phyloP scores from a whole-genome alignment of 1,139 yeast species.

The Ogataea hybrid region DNA sequence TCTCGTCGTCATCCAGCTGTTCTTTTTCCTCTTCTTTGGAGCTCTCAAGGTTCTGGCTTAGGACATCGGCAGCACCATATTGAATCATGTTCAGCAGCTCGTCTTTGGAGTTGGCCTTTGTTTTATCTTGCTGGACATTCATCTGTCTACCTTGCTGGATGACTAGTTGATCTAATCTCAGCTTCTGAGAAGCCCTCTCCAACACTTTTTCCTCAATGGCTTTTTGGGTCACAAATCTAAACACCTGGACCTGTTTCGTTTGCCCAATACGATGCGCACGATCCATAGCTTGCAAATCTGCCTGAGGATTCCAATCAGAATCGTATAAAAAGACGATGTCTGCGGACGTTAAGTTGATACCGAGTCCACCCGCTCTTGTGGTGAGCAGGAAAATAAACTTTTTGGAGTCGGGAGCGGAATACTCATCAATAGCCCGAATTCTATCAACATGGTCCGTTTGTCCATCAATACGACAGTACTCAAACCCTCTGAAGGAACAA shows the following conservation, averaged over 20 bases:
- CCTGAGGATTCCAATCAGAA: slow-evolving; percentile 88
- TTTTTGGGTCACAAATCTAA: slow-evolving; percentile 72
- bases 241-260: slow-evolving; percentile 76
- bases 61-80: slow-evolving; percentile 70
- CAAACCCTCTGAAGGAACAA: slow-evolving; percentile 62
- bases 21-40: slow-evolving; percentile 27
- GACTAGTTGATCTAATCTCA: slow-evolving; percentile 75
- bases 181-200: slow-evolving; percentile 77
- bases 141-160: slow-evolving; percentile 66
- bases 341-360: slow-evolving; percentile 75
- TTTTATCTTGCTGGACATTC: slow-evolving; percentile 33
- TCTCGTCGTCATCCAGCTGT: slow-evolving; percentile 54
- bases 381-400: slow-evolving; percentile 72
- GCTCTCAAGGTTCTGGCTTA: slow-evolving; percentile 33
- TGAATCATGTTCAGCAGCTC: slow-evolving; percentile 79
- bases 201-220: slow-evolving; percentile 80
- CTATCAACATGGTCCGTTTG: slow-evolving; percentile 78
- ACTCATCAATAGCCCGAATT: slow-evolving; percentile 72
- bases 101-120: slow-evolving; percentile 49
- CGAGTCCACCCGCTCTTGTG: slow-evolving; percentile 87
- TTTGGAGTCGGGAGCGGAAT: slow-evolving; percentile 64
- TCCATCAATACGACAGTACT: slow-evolving; percentile 79
- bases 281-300: slow-evolving; percentile 86
- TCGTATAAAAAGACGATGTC: slow-evolving; percentile 73
- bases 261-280: slow-evolving; percentile 88